These are phyloP conservation scores for Fusarium fracticaudum DNA, from an alignment of 2,329 filamentous ascomycete species.

Conservation along the genomic window DNA sequence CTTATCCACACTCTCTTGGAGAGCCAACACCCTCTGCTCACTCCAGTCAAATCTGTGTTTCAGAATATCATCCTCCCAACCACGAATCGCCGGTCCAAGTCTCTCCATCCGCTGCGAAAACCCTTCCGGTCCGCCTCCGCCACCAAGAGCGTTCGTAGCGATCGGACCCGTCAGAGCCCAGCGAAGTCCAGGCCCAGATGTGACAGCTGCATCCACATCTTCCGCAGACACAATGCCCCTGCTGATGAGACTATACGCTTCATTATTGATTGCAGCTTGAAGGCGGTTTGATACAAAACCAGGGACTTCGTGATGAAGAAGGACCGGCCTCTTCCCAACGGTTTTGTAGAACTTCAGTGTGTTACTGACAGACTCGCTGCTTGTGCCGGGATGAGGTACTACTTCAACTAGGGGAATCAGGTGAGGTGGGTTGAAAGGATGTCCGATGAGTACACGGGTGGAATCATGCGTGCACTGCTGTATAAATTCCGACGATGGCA, in stretches of 20 bases:
- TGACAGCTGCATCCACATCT: background rate
- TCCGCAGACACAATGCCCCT: background rate
- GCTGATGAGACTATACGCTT: background rate
- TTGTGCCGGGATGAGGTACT: background rate
- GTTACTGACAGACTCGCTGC: background rate
- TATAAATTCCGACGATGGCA: background rate
- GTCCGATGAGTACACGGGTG: background rate
- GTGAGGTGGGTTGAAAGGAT: background rate
- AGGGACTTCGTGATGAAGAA: background rate
- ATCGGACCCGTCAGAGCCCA: background rate
- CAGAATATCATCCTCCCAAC: background rate
- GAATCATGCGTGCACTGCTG: background rate
- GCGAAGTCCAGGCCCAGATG: background rate
- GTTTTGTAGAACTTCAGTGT: background rate
- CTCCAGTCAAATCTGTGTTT: background rate
- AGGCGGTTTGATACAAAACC: background rate
- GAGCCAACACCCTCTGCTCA: background rate
- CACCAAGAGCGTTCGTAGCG: background rate
- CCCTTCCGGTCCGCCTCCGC: background rate
- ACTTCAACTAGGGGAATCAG: background rate
- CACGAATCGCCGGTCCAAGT: background rate
- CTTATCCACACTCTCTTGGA: background rate
- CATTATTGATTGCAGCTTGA: background rate
- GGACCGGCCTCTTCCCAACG: background rate
- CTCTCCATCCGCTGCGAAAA: background rate